Base-by-base conservation (phyloP, 2,329 filamentous ascomycete species). In the Dothistroma pini region DNA sequence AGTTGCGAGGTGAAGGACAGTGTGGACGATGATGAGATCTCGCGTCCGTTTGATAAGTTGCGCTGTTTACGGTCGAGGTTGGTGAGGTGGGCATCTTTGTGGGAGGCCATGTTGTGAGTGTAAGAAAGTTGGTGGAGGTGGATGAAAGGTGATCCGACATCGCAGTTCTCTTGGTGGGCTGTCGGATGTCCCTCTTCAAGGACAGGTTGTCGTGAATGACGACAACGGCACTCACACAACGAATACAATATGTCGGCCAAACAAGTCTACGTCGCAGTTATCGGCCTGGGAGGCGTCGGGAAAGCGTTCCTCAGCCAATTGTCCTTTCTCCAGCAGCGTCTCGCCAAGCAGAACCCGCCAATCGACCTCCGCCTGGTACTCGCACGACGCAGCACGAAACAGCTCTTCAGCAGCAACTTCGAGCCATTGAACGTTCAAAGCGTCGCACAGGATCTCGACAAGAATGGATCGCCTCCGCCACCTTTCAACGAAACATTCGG, bases 1-100 rank as follows among this genome's bases (percentile, higher is more conserved):
- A 97, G 85, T 66, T 95, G 90, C 11, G 91, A 90, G n/a, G 89
- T 87, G 79, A 99, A 97, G 72, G 91, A 87, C 58, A 96, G 85
- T 50, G 85, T 86, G 19, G 86, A 88, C 19, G 92, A 85, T 19
- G 86, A 85, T 21, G 83, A 81, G 60, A 90, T 84, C 70, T 89
- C 86, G 71, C 86, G 87, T 71, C 84, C 84, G 69, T 78, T 76
- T 56, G 73, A 73, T 62, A 75, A 73, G 47, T 86, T 87, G 75
- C 92, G 93, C 16, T 57, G 54, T 35, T 60, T 59, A 10, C 59
- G 60, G 38, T 64, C 58, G 32, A 60, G 60, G 48, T 63, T 63
- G 58, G 63, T 64, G 21, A 66, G 64, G 57, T 64, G 62, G 1
- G 57, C 38, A 56, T 66, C 64, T 38, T 64, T 64, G 38, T 53